phyloP scores from a whole-genome alignment of 2,329 filamentous ascomycete genomes.

The Exophiala viscosa region DNA sequence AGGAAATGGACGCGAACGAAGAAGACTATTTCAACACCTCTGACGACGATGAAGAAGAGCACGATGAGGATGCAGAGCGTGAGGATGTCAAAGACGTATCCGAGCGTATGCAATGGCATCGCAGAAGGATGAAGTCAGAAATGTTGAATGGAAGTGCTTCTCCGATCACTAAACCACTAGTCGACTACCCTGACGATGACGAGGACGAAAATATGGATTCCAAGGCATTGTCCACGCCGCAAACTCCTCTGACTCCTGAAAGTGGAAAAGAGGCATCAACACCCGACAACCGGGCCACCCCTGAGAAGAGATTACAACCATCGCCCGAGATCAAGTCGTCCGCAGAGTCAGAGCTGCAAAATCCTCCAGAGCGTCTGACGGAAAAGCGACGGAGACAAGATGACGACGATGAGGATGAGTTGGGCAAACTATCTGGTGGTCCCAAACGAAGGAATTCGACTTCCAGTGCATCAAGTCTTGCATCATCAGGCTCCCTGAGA shows the following conservation, averaged over 20 bases:
- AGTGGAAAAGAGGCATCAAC: conserved; percentile 24
- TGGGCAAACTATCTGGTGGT: conserved; percentile 69
- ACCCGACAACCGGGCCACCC: conserved; percentile 26
- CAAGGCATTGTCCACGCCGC: conserved; percentile 28
- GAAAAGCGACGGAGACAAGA: conserved; percentile 75
- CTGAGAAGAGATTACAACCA: conserved; percentile 29
- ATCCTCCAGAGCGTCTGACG: conserved; percentile 70
- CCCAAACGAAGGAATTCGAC: conserved; percentile 46
- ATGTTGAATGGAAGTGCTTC: conserved; percentile 59
- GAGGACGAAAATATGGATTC: conserved; percentile 63
- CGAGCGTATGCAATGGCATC: conserved; percentile 24
- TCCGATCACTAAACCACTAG: conserved; percentile 66
- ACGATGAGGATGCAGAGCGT: conserved; percentile 28
- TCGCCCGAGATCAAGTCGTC: conserved; percentile 34
- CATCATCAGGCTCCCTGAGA: conserved; percentile 20
- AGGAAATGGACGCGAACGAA: conserved; percentile 78
- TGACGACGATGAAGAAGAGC: conserved; percentile 76
- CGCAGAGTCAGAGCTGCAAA: conserved; percentile 35
- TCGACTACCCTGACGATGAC: conserved; percentile 91
- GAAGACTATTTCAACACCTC: conserved; percentile 93
- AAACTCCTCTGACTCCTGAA: conserved; percentile 31
- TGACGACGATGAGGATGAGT: conserved; percentile 87
- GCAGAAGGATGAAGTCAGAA: conserved; percentile 21
- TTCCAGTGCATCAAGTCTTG: conserved; percentile 30
- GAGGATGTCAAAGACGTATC: conserved; percentile 17